Evolutionary conservation across 2,329 filamentous ascomycete species (phyloP), one percentile per base, ranked within the genome.

Genomic region (Aspergillus candidus): DNA sequence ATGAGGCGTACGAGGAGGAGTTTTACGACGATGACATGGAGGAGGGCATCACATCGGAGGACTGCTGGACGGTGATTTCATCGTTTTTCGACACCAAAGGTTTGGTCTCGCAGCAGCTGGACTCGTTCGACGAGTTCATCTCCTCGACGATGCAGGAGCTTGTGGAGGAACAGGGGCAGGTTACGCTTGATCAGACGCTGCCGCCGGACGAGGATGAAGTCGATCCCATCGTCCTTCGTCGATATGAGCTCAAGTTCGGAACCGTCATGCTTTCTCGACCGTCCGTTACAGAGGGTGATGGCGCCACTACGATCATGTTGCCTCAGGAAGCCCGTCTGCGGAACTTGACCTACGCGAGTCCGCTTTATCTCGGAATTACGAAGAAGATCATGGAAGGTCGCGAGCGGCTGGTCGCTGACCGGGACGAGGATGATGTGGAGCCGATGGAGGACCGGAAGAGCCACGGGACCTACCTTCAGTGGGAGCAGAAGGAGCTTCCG

Each of bases 41-140:
- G 47, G 82, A 85, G 50, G 82, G 73, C 33, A 95, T 97, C 72
- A 95, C 90, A 18, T 88, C 90, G 49, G 93, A 97, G 73, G 94
- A 98, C 71, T 96, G 89, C 75, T 98, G 94, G 93, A 86, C 86
- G 53, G 91, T 97, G 61, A 97, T 98, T 65, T 89, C 87, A 44
- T 86, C 93, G 8, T 97, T 96, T 75, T 98, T 98, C 72, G 88
- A 96, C 58, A 80, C 83, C 51, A 98, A 97, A 71, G 91, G 93
- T 60, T 78, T 98, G 29, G 93, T 95, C 15, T 95, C 93, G 12
- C 91, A 98, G 70, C 93, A 98, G 73, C 83, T 97, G 51, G 91
- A 97, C 66, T 98, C 94, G 0, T 98, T 95, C 71, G 89, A 98
- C 70, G 90, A 97, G 65, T 98, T 98, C 61, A 90, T 93, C 45